phyloP scores from a whole-genome alignment of 441 rosid species.

The Sinapis alba region DNA sequence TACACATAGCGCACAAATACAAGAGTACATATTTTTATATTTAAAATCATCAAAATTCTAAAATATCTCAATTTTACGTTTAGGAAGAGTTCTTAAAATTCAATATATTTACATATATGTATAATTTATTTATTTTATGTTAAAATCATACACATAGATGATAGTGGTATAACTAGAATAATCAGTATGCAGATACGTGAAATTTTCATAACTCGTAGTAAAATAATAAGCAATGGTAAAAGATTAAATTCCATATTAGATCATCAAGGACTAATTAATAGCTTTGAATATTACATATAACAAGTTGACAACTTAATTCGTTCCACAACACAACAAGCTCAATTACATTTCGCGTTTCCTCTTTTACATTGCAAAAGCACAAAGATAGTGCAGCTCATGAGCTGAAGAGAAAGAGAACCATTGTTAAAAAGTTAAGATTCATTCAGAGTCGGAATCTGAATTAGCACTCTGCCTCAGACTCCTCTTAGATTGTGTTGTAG shows the following conservation, averaged over 20 bases:
- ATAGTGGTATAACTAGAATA: not conserved
- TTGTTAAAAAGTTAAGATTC: not conserved
- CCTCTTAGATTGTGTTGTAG: slow-evolving; percentile 54
- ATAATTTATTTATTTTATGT: not conserved
- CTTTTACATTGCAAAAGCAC: not conserved
- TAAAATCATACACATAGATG: too few relatives aligned
- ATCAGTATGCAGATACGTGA: not conserved
- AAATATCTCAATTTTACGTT: not conserved
- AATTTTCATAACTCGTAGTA: too few relatives aligned
- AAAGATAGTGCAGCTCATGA: slow-evolving; percentile 4
- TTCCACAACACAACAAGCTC: not conserved
- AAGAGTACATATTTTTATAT: not conserved
- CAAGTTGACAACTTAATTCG: slow-evolving; percentile 10
- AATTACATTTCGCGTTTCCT: not conserved
- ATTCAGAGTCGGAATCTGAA: slow-evolving; percentile 81
- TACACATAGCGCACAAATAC: not conserved
- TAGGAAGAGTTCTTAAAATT: not conserved
- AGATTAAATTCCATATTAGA: not conserved
- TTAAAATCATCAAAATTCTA: not conserved
- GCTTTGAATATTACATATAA: slow-evolving; percentile 1
- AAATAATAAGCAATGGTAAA: not conserved
- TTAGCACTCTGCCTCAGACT: slow-evolving; percentile 74
- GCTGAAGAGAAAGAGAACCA: too few relatives aligned
- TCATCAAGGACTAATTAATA: not conserved
- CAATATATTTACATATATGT: not conserved